Percentiles rank a stretch among this genome's conserved stretches.
phyloP scores from a whole-genome alignment of 257 asterid species.

The Solanum dulcamara region DNA sequence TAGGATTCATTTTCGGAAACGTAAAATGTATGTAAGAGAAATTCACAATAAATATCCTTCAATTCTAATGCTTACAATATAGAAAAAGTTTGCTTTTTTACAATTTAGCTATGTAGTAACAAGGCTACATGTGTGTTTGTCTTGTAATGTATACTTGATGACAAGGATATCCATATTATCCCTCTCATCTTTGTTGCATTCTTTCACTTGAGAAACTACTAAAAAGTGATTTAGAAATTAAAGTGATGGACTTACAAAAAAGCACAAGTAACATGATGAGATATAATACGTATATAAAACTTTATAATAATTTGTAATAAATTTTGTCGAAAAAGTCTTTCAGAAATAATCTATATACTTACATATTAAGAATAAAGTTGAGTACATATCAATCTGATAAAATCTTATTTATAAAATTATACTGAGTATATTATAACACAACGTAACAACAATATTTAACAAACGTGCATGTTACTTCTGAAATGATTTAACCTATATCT shows the following conservation, averaged over 20 bases:
- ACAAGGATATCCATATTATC: not conserved
- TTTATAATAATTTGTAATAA: not conserved
- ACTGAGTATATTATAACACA: too few relatives aligned
- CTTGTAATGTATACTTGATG: not conserved
- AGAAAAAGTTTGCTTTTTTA: not conserved
- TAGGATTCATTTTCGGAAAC: not conserved
- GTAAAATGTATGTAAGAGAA: not conserved
- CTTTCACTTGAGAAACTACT: not conserved
- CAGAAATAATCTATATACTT: too few relatives aligned
- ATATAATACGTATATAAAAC: not conserved
- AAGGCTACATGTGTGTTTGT: not conserved
- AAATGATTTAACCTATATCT: not conserved
- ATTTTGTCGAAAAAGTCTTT: fast-evolving
- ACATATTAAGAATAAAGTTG: too few relatives aligned
- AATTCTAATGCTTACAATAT: not conserved
- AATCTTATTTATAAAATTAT: too few relatives aligned
- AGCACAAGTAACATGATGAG: not conserved
- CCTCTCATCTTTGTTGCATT: not conserved
- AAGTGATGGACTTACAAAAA: not conserved
- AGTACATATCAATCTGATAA: too few relatives aligned
- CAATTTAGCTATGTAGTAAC: not conserved
- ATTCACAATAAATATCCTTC: not conserved
- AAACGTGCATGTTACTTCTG: not conserved
- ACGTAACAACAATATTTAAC: too few relatives aligned
- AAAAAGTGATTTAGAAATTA: not conserved